These are phyloP conservation scores for Microbotryum violaceum DNA, from an alignment of 1,284 basidiomycete genomes.

Conservation along the genomic window DNA sequence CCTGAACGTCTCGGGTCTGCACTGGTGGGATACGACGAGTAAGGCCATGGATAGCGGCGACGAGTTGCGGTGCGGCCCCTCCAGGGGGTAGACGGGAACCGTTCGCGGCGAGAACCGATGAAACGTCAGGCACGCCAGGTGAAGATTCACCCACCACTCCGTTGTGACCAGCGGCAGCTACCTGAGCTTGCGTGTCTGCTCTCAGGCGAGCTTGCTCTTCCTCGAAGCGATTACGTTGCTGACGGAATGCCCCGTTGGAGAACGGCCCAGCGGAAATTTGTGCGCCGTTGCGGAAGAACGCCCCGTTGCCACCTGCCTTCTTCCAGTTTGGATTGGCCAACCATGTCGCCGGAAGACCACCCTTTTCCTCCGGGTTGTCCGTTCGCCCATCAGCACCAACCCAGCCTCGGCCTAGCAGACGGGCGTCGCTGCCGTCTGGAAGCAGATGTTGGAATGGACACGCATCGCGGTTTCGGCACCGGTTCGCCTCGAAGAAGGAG, in stretches of 20 bases:
- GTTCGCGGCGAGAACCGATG: neutral
- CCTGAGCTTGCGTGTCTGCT: neutral
- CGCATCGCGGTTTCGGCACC: constrained; percentile 32
- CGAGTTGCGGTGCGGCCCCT: constrained; percentile 21
- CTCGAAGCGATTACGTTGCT: neutral
- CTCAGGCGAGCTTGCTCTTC: neutral
- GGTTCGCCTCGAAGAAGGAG: constrained; percentile 34
- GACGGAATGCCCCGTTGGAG: neutral
- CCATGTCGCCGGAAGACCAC: constrained; percentile 26
- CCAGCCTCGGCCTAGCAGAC: constrained; percentile 17
- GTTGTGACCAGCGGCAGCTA: neutral
- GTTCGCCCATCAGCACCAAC: constrained; percentile 28
- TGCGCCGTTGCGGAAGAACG: too few relatives aligned
- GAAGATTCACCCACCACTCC: neutral
- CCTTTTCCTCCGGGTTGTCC: constrained; percentile 24
- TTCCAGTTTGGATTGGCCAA: constrained; percentile 8
- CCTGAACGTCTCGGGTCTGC: neutral
- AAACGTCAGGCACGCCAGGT: neutral
- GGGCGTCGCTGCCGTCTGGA: constrained; percentile 30
- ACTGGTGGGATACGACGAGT: constrained; percentile 26
- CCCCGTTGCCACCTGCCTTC: neutral
- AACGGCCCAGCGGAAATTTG: too few relatives aligned
- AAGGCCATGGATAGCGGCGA: constrained; percentile 29
- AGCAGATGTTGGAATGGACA: constrained; percentile 30
- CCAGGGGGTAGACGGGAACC: neutral